These are phyloP conservation scores for Saccharomyces jurei DNA, from an alignment of 805 yeast species.

Conservation along the genomic window DNA sequence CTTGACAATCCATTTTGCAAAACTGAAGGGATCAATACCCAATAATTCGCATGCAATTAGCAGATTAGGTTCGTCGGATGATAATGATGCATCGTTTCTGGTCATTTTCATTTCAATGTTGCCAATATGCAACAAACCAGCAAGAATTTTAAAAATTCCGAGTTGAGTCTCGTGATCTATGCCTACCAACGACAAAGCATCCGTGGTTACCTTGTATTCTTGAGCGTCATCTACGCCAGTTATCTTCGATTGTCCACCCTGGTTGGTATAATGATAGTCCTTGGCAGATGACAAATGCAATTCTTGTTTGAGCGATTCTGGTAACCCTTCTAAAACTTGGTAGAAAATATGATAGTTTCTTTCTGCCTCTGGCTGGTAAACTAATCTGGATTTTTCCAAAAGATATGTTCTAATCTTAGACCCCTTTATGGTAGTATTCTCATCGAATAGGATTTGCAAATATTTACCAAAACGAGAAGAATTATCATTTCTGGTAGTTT, in stretches of 20 bases:
- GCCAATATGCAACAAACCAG: conserved; percentile 89
- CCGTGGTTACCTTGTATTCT: conserved; percentile 68
- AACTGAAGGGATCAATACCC: conserved; percentile 64
- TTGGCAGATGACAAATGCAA: conserved; percentile 57
- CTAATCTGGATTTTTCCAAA: conserved; percentile 88
- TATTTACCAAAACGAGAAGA: conserved; percentile 95
- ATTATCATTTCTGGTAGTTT: conserved; percentile 83
- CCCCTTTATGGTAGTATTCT: conserved; percentile 75
- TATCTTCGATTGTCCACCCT: conserved; percentile 72
- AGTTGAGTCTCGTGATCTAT: conserved; percentile 50
- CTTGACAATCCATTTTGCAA: conserved; percentile 88
- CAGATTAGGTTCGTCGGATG: conserved; percentile 80
- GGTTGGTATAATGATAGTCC: conserved; percentile 76
- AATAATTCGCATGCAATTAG: conserved; percentile 76
- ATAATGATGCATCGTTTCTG: conserved; percentile 71
- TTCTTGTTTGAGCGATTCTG: conserved; percentile 41
- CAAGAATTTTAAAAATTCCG: conserved; percentile 67
- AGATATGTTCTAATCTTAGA: conserved; percentile 89
- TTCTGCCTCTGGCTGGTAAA: conserved; percentile 81
- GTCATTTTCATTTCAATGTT: conserved; percentile 82
- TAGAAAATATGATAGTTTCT: conserved; percentile 94
- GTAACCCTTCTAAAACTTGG: conserved; percentile 73
- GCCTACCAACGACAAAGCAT: conserved; percentile 75
- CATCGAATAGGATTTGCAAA: conserved; percentile 79
- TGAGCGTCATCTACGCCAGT: conserved; percentile 72